Conservation (phyloP, 257 asterid genomes). For the Solanum rostratum region DNA sequence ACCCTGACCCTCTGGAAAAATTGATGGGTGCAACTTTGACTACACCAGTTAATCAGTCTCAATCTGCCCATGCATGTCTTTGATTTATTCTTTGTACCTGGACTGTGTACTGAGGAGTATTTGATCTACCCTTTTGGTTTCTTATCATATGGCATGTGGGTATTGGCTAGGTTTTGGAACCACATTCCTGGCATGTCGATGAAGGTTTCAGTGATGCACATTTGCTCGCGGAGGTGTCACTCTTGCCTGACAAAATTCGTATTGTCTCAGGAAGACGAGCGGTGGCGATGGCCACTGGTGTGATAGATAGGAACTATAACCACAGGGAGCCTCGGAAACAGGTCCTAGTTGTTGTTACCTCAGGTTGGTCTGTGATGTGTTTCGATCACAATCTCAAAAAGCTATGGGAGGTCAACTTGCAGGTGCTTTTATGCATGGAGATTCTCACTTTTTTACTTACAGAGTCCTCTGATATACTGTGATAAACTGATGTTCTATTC, state of each 20-base stretch:
- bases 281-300: conserved; percentile 94
- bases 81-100: neutral
- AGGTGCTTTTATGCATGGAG: conserved; percentile 31
- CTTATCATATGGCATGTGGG: neutral
- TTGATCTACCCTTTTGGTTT: neutral
- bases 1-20: neutral
- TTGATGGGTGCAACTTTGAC: neutral
- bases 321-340: conserved; percentile 63
- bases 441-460: neutral
- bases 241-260: conserved; percentile 88
- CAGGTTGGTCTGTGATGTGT: conserved; percentile 97
- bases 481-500: neutral
- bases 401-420: conserved; percentile 91
- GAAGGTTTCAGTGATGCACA: conserved; percentile 94
- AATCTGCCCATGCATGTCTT: neutral
- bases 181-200: conserved; percentile 78
- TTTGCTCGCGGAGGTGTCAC: conserved; percentile 63
- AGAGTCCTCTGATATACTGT: neutral
- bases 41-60: neutral
- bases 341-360: conserved; percentile 91
- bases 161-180: conserved; percentile 67
- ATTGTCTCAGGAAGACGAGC: conserved; percentile 89
- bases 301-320: conserved; percentile 59
- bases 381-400: conserved; percentile 94
- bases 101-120: neutral